Evolutionary conservation across 306 rosid genomes (phyloP).

Genomic region (Cucurbita moschata): DNA sequence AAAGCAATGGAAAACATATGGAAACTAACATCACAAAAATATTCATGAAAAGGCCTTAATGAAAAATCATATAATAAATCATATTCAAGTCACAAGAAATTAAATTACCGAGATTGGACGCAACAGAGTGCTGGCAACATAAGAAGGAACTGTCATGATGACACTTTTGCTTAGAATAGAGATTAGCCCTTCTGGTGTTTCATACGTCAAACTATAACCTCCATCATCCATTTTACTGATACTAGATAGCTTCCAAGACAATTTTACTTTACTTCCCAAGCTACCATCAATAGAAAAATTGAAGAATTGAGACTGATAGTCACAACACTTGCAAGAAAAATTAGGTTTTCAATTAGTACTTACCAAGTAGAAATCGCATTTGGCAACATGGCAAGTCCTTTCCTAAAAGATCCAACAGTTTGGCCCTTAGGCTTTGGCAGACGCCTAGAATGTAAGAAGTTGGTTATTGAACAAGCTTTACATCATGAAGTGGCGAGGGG

Average conservation of each 20-base stretch:
- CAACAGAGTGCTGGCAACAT: conserved; percentile 62
- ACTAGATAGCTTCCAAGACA: conserved; percentile 83
- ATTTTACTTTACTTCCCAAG: conserved; percentile 67
- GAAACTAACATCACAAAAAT: not conserved
- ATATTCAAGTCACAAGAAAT: conserved; percentile 12
- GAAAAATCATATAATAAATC: not conserved
- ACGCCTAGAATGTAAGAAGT: conserved; percentile 40
- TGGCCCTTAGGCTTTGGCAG: conserved; percentile 94
- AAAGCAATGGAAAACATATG: not conserved
- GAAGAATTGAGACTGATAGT: not conserved
- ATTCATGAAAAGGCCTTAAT: not conserved
- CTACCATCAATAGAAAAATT: conserved; percentile 29
- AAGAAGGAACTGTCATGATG: conserved; percentile 81
- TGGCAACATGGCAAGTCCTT: conserved; percentile 87
- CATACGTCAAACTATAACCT: conserved; percentile 59
- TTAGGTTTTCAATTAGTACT: not conserved
- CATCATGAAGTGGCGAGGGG: not conserved
- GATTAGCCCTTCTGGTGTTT: conserved; percentile 77
- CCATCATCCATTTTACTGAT: conserved; percentile 61
- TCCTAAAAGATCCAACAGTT: conserved; percentile 88
- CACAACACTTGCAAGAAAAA: not conserved
- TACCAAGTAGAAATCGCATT: conserved; percentile 77
- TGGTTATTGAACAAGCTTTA: conserved; percentile 19
- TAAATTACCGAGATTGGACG: conserved; percentile 71
- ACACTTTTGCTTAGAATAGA: conserved; percentile 61